These are phyloP conservation scores for Silene coronaria DNA, from an alignment of 179 eudicot species.

Conservation along the genomic window DNA sequence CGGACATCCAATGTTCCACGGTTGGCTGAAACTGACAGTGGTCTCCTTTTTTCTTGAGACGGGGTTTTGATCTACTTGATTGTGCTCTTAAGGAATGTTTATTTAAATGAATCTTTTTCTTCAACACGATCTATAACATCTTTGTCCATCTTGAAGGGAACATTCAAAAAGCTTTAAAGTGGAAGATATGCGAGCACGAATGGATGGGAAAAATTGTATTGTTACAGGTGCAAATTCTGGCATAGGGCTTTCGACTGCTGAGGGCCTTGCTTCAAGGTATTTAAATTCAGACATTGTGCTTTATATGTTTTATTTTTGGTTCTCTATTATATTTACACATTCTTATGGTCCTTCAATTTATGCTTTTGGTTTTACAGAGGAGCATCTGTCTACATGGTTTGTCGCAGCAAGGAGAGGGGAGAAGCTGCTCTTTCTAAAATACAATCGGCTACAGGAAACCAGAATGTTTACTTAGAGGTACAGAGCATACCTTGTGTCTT, in stretches of 20 bases:
- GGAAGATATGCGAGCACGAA: conserved; percentile 55
- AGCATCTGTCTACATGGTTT: conserved; percentile 79
- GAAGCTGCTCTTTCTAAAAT: conserved; percentile 75
- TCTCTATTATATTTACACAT: not conserved
- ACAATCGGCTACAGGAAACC: conserved; percentile 63
- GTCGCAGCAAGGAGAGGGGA: conserved; percentile 89
- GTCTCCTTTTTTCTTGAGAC: too few relatives aligned
- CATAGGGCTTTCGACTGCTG: conserved; percentile 81
- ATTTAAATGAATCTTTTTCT: not conserved
- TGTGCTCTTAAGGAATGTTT: not conserved
- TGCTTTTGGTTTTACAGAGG: conserved; percentile 47
- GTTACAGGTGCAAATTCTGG: conserved; percentile 96
- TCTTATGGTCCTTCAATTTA: not conserved
- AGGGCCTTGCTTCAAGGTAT: conserved; percentile 90
- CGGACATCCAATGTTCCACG: too few relatives aligned
- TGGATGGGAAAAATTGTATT: conserved; percentile 81
- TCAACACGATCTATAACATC: not conserved
- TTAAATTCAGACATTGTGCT: conserved; percentile 4
- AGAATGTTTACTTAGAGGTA: conserved; percentile 81
- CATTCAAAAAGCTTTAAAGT: conserved; percentile 65
- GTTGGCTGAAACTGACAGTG: too few relatives aligned
- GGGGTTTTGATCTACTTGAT: too few relatives aligned
- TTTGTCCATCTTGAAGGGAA: conserved; percentile 45
- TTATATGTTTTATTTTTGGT: not conserved
- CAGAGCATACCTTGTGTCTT: not conserved